A percentile compares a stretch with the other conserved stretches of the same genome.
Evolutionary conservation across 768 basidiomycete genomes (phyloP).

Genomic region (Mycena galopus): DNA sequence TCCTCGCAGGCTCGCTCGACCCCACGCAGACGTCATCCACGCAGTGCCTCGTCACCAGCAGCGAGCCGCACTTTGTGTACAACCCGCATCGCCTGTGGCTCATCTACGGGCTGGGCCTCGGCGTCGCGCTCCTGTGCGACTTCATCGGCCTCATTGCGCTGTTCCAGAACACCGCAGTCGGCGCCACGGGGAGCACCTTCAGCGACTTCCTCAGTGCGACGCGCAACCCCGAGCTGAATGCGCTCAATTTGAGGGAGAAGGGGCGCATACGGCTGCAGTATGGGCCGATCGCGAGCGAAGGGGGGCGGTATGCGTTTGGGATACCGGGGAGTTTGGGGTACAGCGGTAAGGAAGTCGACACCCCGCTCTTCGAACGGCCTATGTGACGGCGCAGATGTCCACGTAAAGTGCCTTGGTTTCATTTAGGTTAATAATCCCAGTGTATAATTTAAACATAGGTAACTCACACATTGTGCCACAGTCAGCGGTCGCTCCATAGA

Average conservation of each 20-base stretch:
- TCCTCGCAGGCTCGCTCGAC: conserved; percentile 13
- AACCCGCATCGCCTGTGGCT: not conserved
- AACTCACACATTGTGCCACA: too few species aligned
- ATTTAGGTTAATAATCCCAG: too few species aligned
- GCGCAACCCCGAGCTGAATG: not conserved
- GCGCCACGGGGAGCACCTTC: not conserved
- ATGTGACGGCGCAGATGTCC: not conserved
- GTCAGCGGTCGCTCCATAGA: too few species aligned
- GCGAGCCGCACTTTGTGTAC: not conserved
- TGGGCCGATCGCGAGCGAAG: not conserved
- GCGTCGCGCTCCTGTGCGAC: not conserved
- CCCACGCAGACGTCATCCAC: not conserved
- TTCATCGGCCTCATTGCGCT: not conserved
- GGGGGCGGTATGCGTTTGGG: not conserved
- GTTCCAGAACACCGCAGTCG: not conserved
- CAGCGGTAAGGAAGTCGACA: not conserved
- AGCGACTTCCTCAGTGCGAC: not conserved
- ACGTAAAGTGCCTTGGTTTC: too few species aligned
- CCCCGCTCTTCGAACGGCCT: too few species aligned
- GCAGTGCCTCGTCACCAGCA: not conserved
- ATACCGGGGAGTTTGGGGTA: not conserved
- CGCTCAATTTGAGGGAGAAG: not conserved
- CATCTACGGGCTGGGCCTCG: not conserved
- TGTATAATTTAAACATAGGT: too few species aligned
- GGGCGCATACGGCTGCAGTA: not conserved